Evolutionary conservation across 1,284 basidiomycete species (phyloP), one percentile per base, ranked within the genome.

Genomic region (Earliella scabrosa): DNA sequence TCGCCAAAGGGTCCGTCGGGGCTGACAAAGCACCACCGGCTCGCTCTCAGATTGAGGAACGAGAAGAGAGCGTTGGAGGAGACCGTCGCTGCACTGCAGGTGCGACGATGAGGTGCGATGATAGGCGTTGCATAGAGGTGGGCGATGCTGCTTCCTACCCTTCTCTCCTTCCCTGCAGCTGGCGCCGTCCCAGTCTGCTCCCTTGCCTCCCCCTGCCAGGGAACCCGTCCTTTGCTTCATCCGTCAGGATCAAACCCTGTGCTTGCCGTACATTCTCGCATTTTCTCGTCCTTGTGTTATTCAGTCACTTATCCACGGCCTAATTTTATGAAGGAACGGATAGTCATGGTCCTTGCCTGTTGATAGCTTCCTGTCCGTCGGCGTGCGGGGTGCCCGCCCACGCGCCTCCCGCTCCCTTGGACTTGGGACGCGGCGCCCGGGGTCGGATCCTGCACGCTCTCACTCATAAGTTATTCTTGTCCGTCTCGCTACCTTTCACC

Each of bases 321-420:
- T 62, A 56, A 45, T 56, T 45, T 56, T 54, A 55, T 43, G 45
- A 46, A 53, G 56, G 59, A 49, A 57, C 57, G 52, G 57, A 59
- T 62, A 62, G 58, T 62, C 57, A 51, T 50, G 49, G 52, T 54
- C 51, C 48, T 62, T 62, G 57, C 60, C 58, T 62, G 23, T 59
- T 57, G 50, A 53, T 53, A 55, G 60, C 52, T 62, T 62, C 60
- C 60, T 62, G 31, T 47, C 39, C 39, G 40, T 55, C 57, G 60
- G 52, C 23, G 36, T 51, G 49, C 26, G 49, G 44, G 49, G 45
- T 47, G 29, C 8, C 35, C 24, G 11, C 49, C 31, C 43, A 31
- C 24, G 43, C 31, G 11, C 3, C 8, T 1, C 34, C 60, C 60
- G 18, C 21, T 23, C 31, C 60, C 60, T 2, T 11, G 60, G 60